phyloP scores from a whole-genome alignment of 108 stramenopile species.

The Asterionellopsis glacialis region DNA sequence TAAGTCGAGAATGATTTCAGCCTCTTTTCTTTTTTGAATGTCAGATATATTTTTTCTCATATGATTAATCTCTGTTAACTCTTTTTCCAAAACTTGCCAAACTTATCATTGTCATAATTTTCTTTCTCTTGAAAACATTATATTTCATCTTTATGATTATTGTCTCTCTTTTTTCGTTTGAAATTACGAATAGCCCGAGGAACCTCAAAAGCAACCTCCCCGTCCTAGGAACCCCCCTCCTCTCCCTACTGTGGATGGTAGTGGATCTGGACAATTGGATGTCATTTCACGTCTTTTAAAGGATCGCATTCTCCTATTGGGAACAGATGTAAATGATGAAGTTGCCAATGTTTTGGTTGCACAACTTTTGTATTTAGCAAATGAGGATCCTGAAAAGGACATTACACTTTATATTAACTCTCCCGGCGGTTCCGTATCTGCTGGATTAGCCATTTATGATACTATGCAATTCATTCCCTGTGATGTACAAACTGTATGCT shows the following conservation, averaged over 20 bases:
- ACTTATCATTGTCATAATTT: too few species aligned
- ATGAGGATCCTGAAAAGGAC: conserved; percentile 77
- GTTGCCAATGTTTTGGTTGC: conserved; percentile 85
- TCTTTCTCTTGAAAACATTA: not conserved
- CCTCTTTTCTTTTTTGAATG: too few species aligned
- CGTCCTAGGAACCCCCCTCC: conserved; percentile 42
- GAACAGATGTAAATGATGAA: conserved; percentile 84
- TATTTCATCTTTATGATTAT: not conserved
- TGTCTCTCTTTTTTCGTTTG: too few species aligned
- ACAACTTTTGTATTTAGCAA: conserved; percentile 82
- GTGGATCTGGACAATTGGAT: conserved; percentile 64
- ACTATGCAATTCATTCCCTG: conserved; percentile 86
- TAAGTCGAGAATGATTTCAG: too few species aligned
- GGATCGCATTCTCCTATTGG: conserved; percentile 87
- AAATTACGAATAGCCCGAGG: conserved; percentile 9
- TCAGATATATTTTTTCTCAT: too few species aligned
- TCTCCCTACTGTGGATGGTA: conserved; percentile 77
- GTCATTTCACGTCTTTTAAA: conserved; percentile 74
- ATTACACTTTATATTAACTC: conserved; percentile 91
- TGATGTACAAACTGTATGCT: conserved; percentile 82
- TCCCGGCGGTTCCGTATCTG: conserved; percentile 70
- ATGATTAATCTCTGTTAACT: too few species aligned
- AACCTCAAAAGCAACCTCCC: conserved; percentile 24
- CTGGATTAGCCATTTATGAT: conserved; percentile 77
- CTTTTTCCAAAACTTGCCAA: too few species aligned